phyloP scores from a whole-genome alignment of 257 asterid species.

The Solanum paucissectum region DNA sequence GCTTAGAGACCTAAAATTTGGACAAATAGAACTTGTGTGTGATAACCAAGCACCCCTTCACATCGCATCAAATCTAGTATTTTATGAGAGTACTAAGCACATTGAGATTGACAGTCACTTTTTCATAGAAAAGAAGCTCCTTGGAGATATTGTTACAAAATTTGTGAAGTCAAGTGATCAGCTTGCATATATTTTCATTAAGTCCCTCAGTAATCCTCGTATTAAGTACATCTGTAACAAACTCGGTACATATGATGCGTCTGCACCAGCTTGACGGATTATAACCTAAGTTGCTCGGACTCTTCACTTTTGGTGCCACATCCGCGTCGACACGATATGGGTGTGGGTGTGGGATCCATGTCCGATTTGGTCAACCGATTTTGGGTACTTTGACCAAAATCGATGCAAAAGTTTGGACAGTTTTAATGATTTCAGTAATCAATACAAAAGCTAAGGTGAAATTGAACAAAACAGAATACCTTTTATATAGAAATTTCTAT shows the following conservation, averaged over 20 bases:
- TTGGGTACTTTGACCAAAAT: no score
- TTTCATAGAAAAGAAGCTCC: neutral
- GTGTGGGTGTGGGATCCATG: no score
- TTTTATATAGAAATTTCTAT: no score
- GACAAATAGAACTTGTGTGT: neutral
- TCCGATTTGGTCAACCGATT: no score
- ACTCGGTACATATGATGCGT: neutral
- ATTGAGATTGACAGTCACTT: neutral
- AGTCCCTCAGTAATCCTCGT: neutral
- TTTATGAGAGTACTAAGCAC: neutral
- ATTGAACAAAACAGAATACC: no score
- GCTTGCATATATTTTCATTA: neutral
- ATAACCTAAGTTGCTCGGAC: no score
- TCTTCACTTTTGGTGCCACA: no score
- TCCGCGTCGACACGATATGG: no score
- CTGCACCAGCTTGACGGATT: neutral
- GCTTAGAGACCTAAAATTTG: neutral
- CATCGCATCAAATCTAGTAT: neutral
- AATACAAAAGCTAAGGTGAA: no score
- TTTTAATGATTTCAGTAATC: no score
- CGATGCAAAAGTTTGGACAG: no score
- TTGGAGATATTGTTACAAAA: neutral
- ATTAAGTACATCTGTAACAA: neutral
- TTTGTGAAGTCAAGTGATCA: neutral
- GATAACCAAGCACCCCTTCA: neutral